These are phyloP conservation scores for Croton setiger DNA, from an alignment of 441 rosid genomes.

Conservation along the genomic window DNA sequence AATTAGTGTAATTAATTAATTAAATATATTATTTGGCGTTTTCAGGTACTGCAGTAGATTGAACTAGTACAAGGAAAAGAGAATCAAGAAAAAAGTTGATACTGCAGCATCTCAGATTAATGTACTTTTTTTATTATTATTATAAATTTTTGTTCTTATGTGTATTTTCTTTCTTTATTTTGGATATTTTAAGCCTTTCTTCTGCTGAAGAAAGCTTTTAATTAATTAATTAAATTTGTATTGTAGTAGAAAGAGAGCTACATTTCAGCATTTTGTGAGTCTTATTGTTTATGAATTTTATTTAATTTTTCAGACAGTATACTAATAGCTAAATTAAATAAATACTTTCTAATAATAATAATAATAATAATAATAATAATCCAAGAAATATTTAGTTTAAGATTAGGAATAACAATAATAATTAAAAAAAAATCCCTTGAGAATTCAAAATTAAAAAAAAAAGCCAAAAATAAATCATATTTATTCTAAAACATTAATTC, in stretches of 20 bases:
- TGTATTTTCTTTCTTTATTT: background rate
- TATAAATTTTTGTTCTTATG: background rate
- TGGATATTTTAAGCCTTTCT: slow-evolving; percentile 5
- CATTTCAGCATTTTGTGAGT: slow-evolving; percentile 19
- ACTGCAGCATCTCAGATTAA: too few species aligned
- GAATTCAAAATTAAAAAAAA: too few species aligned
- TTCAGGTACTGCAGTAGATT: slow-evolving; percentile 16
- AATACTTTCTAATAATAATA: too few species aligned
- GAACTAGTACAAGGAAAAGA: slow-evolving; percentile 8
- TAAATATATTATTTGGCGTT: background rate
- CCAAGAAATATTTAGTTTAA: slow-evolving; percentile 30
- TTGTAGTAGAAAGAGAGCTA: slow-evolving; percentile 9
- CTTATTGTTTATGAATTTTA: background rate
- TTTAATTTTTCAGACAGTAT: too few species aligned
- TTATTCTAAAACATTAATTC: too few species aligned
- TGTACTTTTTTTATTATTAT: too few species aligned
- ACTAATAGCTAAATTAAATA: too few species aligned
- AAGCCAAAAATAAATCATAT: too few species aligned
- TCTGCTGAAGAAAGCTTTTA: slow-evolving; percentile 13
- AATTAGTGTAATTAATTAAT: too few species aligned
- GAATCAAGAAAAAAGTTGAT: background rate
- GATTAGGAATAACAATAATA: too few species aligned
- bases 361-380: slow-evolving; percentile 23
- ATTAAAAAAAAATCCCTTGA: too few species aligned
- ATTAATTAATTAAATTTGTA: slow-evolving; percentile 1